Evolutionary conservation across 1,139 yeast genomes (phyloP).

Genomic region (Geotrichum australiense): DNA sequence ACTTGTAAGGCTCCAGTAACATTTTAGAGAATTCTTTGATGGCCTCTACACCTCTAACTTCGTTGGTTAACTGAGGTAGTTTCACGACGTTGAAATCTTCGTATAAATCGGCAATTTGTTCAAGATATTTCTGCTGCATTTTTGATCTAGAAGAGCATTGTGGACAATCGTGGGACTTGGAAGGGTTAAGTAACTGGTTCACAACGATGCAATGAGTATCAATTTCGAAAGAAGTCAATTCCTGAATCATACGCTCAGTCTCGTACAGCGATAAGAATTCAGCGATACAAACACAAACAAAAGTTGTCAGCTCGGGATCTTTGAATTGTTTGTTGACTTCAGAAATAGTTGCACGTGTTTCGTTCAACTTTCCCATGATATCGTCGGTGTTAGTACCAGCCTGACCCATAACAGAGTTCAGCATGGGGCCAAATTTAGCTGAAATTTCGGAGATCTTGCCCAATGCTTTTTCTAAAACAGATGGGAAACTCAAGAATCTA

Average conservation of each 20-base stretch:
- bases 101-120: slow-evolving; percentile 88
- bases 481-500: slow-evolving; percentile 87
- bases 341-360: slow-evolving; percentile 71
- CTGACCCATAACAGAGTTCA: slow-evolving; percentile 65
- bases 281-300: slow-evolving; percentile 94
- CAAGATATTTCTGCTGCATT: slow-evolving; percentile 92
- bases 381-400: slow-evolving; percentile 58
- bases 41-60: slow-evolving; percentile 85
- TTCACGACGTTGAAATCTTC: slow-evolving; percentile 93
- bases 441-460: slow-evolving; percentile 82
- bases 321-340: slow-evolving; percentile 94
- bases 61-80: slow-evolving; percentile 90
- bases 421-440: slow-evolving; percentile 84
- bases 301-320: slow-evolving; percentile 91
- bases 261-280: slow-evolving; percentile 93
- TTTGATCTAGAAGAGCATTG: slow-evolving; percentile 91
- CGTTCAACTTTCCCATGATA: slow-evolving; percentile 72
- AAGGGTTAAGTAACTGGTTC: slow-evolving; percentile 81
- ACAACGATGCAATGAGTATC: slow-evolving; percentile 95
- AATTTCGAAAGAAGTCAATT: slow-evolving; percentile 86
- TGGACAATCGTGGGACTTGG: slow-evolving; percentile 59
- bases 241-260: slow-evolving; percentile 96
- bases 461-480: slow-evolving; percentile 79
- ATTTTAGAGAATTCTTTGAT: slow-evolving; percentile 47
- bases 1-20: slow-evolving; percentile 30